phyloP scores from a whole-genome alignment of 805 yeast genomes.

The Kodamaea fukazawae region DNA sequence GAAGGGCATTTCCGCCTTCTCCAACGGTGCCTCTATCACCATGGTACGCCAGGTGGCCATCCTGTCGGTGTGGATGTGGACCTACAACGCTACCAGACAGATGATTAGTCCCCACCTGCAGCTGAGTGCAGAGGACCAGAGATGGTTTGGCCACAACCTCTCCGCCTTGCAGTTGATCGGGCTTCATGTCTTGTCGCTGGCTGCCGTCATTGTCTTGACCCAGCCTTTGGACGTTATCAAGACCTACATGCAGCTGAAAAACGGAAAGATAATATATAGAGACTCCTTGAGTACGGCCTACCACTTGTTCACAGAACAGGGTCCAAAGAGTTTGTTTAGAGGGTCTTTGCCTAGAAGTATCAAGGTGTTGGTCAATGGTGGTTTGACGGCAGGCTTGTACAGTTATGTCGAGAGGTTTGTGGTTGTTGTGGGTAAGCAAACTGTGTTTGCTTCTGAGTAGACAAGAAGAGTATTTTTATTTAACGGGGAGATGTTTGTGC shows the following conservation, averaged over 20 bases:
- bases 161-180: constrained; percentile 48
- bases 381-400: constrained; percentile 63
- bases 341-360: constrained; percentile 59
- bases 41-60: constrained; percentile 73
- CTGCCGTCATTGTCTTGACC: constrained; percentile 71
- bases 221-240: constrained; percentile 88
- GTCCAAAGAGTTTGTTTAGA: constrained; percentile 30
- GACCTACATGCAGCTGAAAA: constrained; percentile 79
- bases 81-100: constrained; percentile 77
- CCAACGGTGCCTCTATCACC: constrained; percentile 84
- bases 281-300: constrained; percentile 55
- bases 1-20: constrained; percentile 74
- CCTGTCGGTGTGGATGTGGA: constrained; percentile 79
- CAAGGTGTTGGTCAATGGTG: constrained; percentile 69
- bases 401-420: constrained; percentile 53
- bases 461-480: too few species aligned
- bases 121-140: constrained; percentile 24
- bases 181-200: constrained; percentile 54
- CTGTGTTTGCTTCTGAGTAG: constrained; percentile 24
- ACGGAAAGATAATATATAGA: constrained; percentile 54
- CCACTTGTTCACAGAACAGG: constrained; percentile 29
- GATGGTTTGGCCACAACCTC: constrained; percentile 46
- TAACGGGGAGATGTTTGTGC: too few species aligned
- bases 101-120: constrained; percentile 49
- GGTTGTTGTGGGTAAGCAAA: constrained; percentile 31